Evolutionary conservation across 805 yeast genomes (phyloP), one percentile per base, ranked within the genome.

Genomic region (Nadsonia fulvescens): DNA sequence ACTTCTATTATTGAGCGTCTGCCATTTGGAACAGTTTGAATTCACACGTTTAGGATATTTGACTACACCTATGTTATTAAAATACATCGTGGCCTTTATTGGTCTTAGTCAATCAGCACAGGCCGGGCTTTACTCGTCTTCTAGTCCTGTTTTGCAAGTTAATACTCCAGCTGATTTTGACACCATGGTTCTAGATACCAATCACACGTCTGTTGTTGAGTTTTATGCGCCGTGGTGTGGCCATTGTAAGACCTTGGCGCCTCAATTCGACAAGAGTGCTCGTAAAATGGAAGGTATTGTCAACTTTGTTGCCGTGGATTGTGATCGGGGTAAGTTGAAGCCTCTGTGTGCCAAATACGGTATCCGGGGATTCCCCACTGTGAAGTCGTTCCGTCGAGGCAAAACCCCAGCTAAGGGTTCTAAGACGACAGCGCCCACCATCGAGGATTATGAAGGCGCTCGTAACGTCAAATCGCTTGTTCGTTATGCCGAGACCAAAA

Each of bases 161-260:
- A n/a, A n/a, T n/a, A n/a, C n/a, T n/a, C n/a, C n/a, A n/a, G 70
- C 77, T 47, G 14, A 5, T 5, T 22, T 22, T 22, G 24, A 22
- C 15, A 22, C 13, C 10, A 22, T 22, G 16, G 32, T 23, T 15
- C 27, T 29, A 13, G 16, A 29, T 12, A 14, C 29, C 20, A 27
- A 23, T 14, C 25, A 29, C 16, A 29, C 32, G 9, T 27, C 27
- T 14, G 51, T 81, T 5, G 79, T 78, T 12, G 79, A 81, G 52
- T 83, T 83, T 47, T 83, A 77, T 48, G 95, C 95, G 3, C 94
- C 94, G 20, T 83, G 95, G 96, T 83, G 98, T 56, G 93, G 94
- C 3, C 78, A 83, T 49, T 86, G 98, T 50, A 61, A 69, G 37
- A 61, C 66, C 32, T 53, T 83, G 27, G 61, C 66, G 32, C 70